Evolutionary conservation across 2,329 filamentous ascomycete genomes (phyloP).

Genomic region (Stagonosporopsis vannaccii): DNA sequence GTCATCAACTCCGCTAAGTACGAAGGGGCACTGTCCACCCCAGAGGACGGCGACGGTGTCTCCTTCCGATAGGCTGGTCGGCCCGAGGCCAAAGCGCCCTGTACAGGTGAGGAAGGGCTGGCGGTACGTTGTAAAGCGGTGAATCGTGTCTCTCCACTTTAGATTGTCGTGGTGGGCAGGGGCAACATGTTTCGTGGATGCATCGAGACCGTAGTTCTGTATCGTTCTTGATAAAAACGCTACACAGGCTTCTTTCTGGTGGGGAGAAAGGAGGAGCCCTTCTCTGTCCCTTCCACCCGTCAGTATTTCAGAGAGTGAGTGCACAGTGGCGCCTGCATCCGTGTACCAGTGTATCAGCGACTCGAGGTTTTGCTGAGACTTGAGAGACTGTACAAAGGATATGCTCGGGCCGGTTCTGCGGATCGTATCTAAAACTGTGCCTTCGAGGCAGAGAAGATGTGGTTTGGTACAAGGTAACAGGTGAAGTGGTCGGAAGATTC

Average conservation of each 20-base stretch:
- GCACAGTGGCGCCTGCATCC: neutral
- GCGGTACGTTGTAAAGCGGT: slow-evolving; percentile 18
- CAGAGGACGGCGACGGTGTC: slow-evolving; percentile 26
- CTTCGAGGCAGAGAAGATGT: slow-evolving; percentile 12
- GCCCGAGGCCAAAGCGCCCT: slow-evolving; percentile 23
- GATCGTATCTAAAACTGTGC: slow-evolving; percentile 13
- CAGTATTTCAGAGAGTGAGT: slow-evolving; percentile 12
- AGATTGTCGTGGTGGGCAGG: neutral
- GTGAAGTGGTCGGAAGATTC: neutral
- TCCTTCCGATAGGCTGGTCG: slow-evolving; percentile 5
- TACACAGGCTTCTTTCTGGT: neutral
- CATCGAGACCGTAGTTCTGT: neutral
- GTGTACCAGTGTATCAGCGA: slow-evolving; percentile 15
- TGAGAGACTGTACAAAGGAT: neutral
- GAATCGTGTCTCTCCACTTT: slow-evolving; percentile 9
- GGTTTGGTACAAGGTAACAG: neutral
- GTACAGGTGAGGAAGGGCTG: slow-evolving; percentile 19
- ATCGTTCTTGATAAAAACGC: neutral
- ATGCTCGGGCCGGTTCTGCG: neutral
- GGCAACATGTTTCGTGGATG: neutral
- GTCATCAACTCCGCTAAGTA: neutral
- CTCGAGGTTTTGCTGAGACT: neutral
- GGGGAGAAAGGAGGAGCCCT: neutral
- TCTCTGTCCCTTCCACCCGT: slow-evolving; percentile 12
- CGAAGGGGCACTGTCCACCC: slow-evolving; percentile 29